Conservation (phyloP, 2,329 filamentous ascomycete genomes). For the Fonsecaea erecta region DNA sequence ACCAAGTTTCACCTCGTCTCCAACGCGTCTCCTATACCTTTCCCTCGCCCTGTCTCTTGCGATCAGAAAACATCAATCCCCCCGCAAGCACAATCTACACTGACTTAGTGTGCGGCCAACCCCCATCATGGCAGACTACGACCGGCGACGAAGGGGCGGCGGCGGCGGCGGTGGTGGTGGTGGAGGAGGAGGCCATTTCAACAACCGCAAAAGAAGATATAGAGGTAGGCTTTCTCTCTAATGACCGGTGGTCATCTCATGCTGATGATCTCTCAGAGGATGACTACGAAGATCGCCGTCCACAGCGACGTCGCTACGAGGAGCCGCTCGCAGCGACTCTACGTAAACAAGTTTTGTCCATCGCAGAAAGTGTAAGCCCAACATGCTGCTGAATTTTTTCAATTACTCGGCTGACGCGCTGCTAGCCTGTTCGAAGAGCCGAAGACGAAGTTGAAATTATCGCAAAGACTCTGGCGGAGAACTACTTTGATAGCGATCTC, state of each 20-base stretch:
- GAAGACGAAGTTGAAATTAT: constrained; percentile 78
- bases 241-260: not conserved
- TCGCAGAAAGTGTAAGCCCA: constrained; percentile 71
- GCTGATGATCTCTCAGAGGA: constrained; percentile 56
- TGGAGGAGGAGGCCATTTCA: constrained; percentile 56
- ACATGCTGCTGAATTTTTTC: not conserved
- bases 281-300: constrained; percentile 75
- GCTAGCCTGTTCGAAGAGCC: constrained; percentile 63
- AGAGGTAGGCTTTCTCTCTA: constrained; percentile 64
- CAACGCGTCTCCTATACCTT: constrained; percentile 11
- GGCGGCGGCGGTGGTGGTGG: constrained; percentile 39
- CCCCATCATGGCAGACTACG: constrained; percentile 57
- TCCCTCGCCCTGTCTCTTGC: not conserved
- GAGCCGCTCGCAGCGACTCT: constrained; percentile 72
- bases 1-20: constrained; percentile 15
- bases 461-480: constrained; percentile 76
- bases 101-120: not conserved
- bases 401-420: constrained; percentile 7
- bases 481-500: constrained; percentile 83
- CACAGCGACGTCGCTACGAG: constrained; percentile 74
- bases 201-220: constrained; percentile 76
- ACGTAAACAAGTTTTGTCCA: constrained; percentile 75
- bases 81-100: not conserved
- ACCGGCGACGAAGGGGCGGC: constrained; percentile 50
- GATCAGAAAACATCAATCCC: no score